Evolutionary conservation across 2,329 filamentous ascomycete genomes (phyloP).

Genomic region (Trichophyton equinum): DNA sequence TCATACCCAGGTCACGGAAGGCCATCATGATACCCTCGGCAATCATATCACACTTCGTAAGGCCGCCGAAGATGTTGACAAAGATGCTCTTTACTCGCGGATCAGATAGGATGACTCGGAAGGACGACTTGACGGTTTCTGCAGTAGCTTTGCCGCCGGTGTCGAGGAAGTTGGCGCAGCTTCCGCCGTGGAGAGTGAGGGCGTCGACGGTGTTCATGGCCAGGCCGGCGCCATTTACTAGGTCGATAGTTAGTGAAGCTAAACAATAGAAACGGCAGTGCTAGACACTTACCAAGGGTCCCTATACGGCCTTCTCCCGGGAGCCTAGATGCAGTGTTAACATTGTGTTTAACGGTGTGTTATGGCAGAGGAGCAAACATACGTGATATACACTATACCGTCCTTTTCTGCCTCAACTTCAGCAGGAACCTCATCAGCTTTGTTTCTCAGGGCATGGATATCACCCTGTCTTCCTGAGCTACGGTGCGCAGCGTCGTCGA

Average conservation of each 20-base stretch:
- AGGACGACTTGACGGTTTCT: conserved; percentile 65
- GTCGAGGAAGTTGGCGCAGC: conserved; percentile 73
- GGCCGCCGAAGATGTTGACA: conserved; percentile 58
- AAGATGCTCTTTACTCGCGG: conserved; percentile 58
- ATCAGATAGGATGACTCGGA: conserved; percentile 61
- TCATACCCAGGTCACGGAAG: conserved; percentile 54
- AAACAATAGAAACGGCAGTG: not conserved
- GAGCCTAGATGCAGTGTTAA: conserved; percentile 8
- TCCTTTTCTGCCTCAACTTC: conserved; percentile 53
- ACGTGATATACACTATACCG: conserved; percentile 68
- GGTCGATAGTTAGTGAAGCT: not conserved
- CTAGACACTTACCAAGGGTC: conserved; percentile 42
- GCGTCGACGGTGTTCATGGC: conserved; percentile 88
- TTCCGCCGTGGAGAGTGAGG: conserved; percentile 53
- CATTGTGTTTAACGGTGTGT: not conserved
- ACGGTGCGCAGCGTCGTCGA: conserved; percentile 58
- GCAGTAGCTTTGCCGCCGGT: conserved; percentile 79
- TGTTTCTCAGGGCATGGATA: conserved; percentile 46
- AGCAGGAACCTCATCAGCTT: conserved; percentile 39
- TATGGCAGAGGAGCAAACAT: conserved; percentile 16
- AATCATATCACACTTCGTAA: conserved; percentile 71
- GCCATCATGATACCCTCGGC: conserved; percentile 61
- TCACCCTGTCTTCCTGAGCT: conserved; percentile 49
- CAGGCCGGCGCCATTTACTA: conserved; percentile 74
- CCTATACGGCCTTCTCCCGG: conserved; percentile 51